Conservation (phyloP, 805 yeast genomes). For the Saccharomycopsis oosterbeekiorum region DNA sequence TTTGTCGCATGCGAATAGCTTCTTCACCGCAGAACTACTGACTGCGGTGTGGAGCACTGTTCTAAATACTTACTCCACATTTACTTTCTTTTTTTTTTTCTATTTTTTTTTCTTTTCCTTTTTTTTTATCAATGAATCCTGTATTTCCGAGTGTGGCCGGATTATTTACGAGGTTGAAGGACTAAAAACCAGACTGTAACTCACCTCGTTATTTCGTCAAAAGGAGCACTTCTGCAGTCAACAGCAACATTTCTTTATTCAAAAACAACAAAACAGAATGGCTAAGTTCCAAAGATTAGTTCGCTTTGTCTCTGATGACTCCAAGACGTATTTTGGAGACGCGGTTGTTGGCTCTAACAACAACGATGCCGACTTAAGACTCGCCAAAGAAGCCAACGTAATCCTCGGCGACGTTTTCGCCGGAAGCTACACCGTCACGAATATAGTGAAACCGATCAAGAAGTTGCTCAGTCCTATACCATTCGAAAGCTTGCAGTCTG, state of each 20-base stretch:
- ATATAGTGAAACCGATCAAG: conserved; percentile 26
- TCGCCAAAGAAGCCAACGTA: conserved; percentile 31
- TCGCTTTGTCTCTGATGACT: conserved; percentile 38
- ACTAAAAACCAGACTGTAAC: not conserved
- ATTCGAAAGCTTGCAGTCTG: conserved; percentile 28
- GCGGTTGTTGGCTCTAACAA: conserved; percentile 31
- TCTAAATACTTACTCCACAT: not conserved
- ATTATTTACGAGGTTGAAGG: not conserved
- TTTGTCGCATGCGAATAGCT: not conserved
- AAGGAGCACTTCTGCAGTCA: too few species aligned
- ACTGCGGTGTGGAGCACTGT: not conserved
- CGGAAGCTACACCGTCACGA: conserved; percentile 29
- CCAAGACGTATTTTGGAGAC: conserved; percentile 37
- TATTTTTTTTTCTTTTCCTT: too few species aligned
- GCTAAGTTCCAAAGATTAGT: conserved; percentile 25
- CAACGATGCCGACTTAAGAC: conserved; percentile 27
- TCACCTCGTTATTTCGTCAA: too few species aligned
- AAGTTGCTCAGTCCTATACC: conserved; percentile 34
- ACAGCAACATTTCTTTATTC: too few species aligned
- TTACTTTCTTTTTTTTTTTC: not conserved
- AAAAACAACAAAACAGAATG: not conserved
- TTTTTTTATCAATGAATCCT: too few species aligned
- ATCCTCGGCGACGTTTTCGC: conserved; percentile 40
- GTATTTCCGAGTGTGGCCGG: not conserved
- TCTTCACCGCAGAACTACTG: not conserved